Percentiles rank a stretch among this genome's conserved stretches.
phyloP scores from a whole-genome alignment of 2,329 filamentous ascomycete species.

The Triangularia verruculosa region DNA sequence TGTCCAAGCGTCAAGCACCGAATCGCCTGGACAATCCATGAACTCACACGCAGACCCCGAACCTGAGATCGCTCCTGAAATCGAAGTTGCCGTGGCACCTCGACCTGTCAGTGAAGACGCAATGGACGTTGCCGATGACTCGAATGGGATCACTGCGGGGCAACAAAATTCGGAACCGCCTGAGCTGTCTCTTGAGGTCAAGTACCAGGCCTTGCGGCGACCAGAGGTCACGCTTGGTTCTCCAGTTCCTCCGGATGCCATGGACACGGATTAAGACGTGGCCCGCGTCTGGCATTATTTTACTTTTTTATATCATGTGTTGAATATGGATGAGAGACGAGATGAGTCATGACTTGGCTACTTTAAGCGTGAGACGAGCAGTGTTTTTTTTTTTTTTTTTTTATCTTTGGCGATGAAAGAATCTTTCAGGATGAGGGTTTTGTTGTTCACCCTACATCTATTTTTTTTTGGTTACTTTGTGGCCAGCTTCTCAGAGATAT shows the following conservation, averaged over 20 bases:
- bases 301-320: background rate
- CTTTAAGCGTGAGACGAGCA: background rate
- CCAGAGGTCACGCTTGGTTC: conserved; percentile 29
- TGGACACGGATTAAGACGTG: conserved; percentile 24
- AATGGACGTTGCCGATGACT: conserved; percentile 18
- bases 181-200: conserved; percentile 13
- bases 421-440: background rate
- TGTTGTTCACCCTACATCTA: background rate
- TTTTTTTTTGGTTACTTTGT: background rate
- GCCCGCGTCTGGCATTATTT: background rate
- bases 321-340: background rate
- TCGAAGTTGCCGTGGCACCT: conserved; percentile 13
- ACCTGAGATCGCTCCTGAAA: conserved; percentile 14
- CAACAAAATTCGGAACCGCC: background rate
- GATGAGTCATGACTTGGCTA: background rate
- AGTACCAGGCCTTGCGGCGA: conserved; percentile 13
- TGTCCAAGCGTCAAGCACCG: background rate
- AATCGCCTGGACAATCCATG: background rate
- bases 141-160: background rate
- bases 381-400: background rate
- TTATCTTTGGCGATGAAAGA: background rate
- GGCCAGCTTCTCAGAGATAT: background rate
- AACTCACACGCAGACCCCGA: background rate
- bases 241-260: conserved; percentile 25
- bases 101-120: conserved; percentile 9